A percentile compares a stretch with the other conserved stretches of the same genome.
Evolutionary conservation across 441 rosid species (phyloP).

Genomic region (Eutrema salsugineum): DNA sequence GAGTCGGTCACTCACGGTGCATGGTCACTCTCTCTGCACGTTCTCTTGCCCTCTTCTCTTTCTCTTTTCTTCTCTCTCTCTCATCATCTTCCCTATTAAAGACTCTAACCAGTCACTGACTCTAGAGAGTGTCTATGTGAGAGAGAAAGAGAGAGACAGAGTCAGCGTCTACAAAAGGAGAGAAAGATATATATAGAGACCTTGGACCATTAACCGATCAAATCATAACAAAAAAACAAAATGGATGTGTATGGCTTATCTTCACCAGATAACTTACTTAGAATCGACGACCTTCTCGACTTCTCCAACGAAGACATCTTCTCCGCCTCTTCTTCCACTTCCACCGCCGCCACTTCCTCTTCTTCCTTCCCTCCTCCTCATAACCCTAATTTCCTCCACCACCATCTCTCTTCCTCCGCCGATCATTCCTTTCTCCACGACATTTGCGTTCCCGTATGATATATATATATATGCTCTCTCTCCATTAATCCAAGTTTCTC

Average conservation of each 20-base stretch:
- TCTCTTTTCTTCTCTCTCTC: conserved; percentile 19
- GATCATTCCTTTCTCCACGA: conserved; percentile 49
- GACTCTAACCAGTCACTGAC: conserved; percentile 16
- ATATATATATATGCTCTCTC: not conserved
- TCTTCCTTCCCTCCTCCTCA: conserved; percentile 29
- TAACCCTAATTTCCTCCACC: conserved; percentile 5
- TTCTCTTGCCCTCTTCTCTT: conserved; percentile 34
- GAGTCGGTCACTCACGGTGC: conserved; percentile 37
- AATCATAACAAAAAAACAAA: conserved; percentile 2
- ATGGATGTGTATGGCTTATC: conserved; percentile 57
- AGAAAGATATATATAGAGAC: not conserved
- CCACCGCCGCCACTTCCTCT: conserved; percentile 29
- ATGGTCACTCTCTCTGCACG: conserved; percentile 51
- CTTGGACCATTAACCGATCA: not conserved
- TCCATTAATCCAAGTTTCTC: not conserved
- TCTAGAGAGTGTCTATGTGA: not conserved
- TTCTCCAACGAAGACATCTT: conserved; percentile 52
- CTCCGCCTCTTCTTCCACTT: conserved; percentile 32
- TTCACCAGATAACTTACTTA: conserved; percentile 43
- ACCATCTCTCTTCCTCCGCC: conserved; percentile 23
- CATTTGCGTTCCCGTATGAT: conserved; percentile 61
- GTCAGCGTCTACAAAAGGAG: not conserved
- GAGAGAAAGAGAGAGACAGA: not conserved
- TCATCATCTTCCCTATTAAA: conserved; percentile 22
- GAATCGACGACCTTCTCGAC: conserved; percentile 53